phyloP scores from a whole-genome alignment of 495 filamentous ascomycete genomes.

The Xylaria intraflava region DNA sequence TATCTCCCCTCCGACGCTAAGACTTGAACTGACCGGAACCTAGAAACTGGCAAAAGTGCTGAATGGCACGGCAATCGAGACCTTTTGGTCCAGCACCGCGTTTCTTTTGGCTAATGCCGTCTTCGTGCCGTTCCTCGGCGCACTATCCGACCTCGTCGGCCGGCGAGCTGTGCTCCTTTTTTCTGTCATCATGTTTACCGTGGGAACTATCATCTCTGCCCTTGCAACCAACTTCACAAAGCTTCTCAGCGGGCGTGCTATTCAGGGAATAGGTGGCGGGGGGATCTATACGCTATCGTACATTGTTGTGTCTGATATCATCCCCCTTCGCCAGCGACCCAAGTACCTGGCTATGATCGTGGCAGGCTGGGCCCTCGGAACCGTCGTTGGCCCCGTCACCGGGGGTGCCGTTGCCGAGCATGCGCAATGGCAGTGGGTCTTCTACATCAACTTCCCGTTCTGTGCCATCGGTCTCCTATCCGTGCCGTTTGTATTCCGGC shows the following conservation, averaged over 20 bases:
- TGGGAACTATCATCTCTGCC: conserved; percentile 22
- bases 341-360: conserved; percentile 33
- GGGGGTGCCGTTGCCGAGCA: conserved; percentile 58
- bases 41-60: conserved; percentile 40
- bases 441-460: conserved; percentile 40
- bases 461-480: conserved; percentile 25
- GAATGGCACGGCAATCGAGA: conserved; percentile 46
- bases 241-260: conserved; percentile 27
- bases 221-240: conserved; percentile 8
- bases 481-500: conserved; percentile 27
- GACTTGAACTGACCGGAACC: neutral
- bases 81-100: conserved; percentile 51
- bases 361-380: conserved; percentile 49
- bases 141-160: conserved; percentile 47
- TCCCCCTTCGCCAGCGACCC: conserved; percentile 45
- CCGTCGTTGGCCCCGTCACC: conserved; percentile 57
- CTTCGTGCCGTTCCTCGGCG: conserved; percentile 41
- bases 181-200: conserved; percentile 42
- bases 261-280: conserved; percentile 34
- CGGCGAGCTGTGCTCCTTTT: conserved; percentile 40
- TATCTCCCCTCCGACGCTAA: neutral
- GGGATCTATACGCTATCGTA: conserved; percentile 26
- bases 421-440: conserved; percentile 33
- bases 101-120: conserved; percentile 48
- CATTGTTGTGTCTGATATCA: conserved; percentile 36